Base-by-base conservation (phyloP, 1,284 basidiomycete genomes). In the Hemileia vastatrix region DNA sequence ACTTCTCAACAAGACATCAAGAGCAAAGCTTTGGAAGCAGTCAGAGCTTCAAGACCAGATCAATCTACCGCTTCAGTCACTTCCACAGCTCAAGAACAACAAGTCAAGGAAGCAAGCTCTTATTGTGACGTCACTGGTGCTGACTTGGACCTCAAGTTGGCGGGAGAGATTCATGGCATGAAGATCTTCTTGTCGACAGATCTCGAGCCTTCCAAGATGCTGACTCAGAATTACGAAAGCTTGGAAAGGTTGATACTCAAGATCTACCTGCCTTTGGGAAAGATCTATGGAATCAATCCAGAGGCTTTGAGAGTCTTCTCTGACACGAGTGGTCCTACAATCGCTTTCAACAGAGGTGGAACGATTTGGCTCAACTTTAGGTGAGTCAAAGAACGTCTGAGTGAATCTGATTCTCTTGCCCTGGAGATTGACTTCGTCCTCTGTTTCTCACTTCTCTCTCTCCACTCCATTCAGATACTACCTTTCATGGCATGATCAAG, bases 311-410 rank as follows among this genome's bases (percentile, higher is more conserved):
- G 67, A 31, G 70, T 75, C 6, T 75, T 74, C 52, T 68, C 66
- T 64, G 73, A 75, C 56, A 67, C 66, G 1, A 60, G 61, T 2
- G 73, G 73, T 9, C 73, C 73, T 6, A 68, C 67, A 31, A 74
- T 75, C 47, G 73, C 73, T 1, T 75, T 75, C 66, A 75, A 75
- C 56, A 67, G 72, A n/a, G 72, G 62, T 3, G 73, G 73, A 2
- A 65, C 67, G 2, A 68, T 75, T 57, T 75, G 69, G 58, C 64
- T 75, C 56, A 75, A 75, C 64, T 67, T 73, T 45, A 27, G 27
- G 27, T 27, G 27, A 27, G 27, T 27, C 27, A 27, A 27, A 27
- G 27, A 27, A 18, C 18, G 21, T 47, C 18, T 47, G 45, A 47
- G 45, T 47, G 45, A 18, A 19, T 47, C 45, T 19, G 18, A 27